Evolutionary conservation across 225 moss, liverwort and hornwort genomes (phyloP).

Genomic region (Straminergon stramineum): DNA sequence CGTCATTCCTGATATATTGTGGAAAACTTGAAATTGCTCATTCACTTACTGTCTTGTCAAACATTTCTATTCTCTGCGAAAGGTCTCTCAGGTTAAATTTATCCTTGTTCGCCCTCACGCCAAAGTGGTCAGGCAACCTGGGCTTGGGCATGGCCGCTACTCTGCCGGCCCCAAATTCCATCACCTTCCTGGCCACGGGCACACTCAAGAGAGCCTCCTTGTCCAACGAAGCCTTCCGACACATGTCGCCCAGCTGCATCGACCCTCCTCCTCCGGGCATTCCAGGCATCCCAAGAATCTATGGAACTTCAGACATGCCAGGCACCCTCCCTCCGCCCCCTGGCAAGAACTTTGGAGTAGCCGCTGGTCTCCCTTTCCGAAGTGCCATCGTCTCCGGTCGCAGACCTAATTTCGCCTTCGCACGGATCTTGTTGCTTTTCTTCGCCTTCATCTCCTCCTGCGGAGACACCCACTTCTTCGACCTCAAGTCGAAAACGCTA

Average conservation of each 20-base stretch:
- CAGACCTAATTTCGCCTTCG: conserved; percentile 55
- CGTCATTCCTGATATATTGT: neutral
- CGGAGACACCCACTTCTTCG: conserved; percentile 60
- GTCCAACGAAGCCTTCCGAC: conserved; percentile 14
- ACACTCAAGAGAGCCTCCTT: conserved; percentile 19
- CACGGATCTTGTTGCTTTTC: conserved; percentile 69
- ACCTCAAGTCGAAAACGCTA: conserved; percentile 55
- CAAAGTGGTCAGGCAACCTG: neutral
- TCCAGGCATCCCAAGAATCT: neutral
- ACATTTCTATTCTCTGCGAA: neutral
- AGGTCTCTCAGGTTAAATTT: neutral
- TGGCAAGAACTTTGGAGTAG: conserved; percentile 20
- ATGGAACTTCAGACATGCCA: neutral
- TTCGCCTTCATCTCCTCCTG: conserved; percentile 75
- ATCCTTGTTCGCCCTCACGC: neutral
- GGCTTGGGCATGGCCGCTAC: conserved; percentile 11
- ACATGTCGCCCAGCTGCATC: neutral
- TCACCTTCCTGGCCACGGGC: conserved; percentile 3
- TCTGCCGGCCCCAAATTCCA: conserved; percentile 39
- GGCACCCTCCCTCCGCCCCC: conserved; percentile 17
- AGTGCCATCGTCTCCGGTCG: conserved; percentile 45
- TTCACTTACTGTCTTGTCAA: neutral
- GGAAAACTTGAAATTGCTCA: no score
- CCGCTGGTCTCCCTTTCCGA: conserved; percentile 33
- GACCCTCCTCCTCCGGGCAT: neutral